Conservation (phyloP, 305 asterid species). For the Rubia peregrina region DNA sequence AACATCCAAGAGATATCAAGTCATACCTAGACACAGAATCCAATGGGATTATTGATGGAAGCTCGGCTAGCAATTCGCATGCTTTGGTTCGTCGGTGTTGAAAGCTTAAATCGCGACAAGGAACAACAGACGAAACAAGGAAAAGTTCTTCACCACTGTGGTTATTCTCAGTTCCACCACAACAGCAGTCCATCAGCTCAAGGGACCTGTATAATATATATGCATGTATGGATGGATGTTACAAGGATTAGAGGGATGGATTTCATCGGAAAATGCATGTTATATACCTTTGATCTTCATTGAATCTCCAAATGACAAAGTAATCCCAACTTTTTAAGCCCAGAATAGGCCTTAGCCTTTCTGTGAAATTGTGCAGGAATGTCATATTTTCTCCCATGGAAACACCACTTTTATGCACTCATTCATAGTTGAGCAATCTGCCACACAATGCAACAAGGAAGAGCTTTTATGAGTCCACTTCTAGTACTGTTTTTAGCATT, state of each 20-base stretch:
- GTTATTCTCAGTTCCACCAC: constrained; percentile 50
- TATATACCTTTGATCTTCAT: constrained; percentile 43
- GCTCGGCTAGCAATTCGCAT: constrained; percentile 50
- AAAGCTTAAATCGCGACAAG: constrained; percentile 59
- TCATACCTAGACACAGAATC: constrained; percentile 70
- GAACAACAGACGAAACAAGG: constrained; percentile 31
- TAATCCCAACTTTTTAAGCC: constrained; percentile 43
- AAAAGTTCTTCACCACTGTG: constrained; percentile 34
- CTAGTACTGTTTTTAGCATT: neutral
- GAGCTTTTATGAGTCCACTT: neutral
- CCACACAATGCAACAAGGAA: neutral
- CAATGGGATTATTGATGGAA: constrained; percentile 46
- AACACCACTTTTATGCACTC: neutral
- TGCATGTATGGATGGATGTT: neutral
- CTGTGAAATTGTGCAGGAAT: constrained; percentile 22
- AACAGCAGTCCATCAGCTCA: constrained; percentile 62
- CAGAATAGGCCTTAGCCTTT: constrained; percentile 40
- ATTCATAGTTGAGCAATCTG: neutral
- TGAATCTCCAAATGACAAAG: constrained; percentile 40
- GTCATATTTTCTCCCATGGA: constrained; percentile 25
- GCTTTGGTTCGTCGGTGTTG: constrained; percentile 53
- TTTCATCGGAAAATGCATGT: neutral
- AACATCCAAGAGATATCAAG: neutral
- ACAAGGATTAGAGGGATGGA: neutral
- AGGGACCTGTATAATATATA: constrained; percentile 28